Percentiles rank a stretch among this genome's conserved stretches.
Conservation (phyloP, 306 rosid genomes). For the Quercus mongolica region DNA sequence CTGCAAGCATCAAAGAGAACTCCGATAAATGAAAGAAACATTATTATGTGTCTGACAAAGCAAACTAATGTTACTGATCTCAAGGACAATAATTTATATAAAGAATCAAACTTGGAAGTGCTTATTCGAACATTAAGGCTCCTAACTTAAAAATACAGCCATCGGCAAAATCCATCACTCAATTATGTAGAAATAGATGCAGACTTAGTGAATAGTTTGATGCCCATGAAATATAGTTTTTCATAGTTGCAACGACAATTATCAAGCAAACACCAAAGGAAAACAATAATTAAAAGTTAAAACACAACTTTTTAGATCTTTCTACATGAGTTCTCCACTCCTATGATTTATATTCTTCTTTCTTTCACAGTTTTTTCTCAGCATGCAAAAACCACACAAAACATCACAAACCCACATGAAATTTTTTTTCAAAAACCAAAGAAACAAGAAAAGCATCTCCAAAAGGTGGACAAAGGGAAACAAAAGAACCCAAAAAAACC, state of each 20-base stretch:
- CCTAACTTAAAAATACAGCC: background rate
- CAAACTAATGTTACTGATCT: background rate
- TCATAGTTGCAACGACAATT: background rate
- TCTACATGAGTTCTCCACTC: too few species aligned
- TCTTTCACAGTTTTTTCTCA: background rate
- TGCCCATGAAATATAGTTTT: background rate
- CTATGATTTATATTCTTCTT: background rate
- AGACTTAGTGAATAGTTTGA: background rate
- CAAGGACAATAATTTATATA: background rate
- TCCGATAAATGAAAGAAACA: background rate
- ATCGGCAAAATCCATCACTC: background rate
- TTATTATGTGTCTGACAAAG: background rate
- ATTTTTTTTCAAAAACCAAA: background rate
- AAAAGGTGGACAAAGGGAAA: background rate
- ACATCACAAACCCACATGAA: background rate
- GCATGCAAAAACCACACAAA: background rate
- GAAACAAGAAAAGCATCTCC: background rate
- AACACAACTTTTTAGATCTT: background rate
- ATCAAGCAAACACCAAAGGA: background rate
- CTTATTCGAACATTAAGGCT: background rate
- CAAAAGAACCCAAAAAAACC: background rate
- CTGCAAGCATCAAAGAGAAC: conserved; percentile 32
- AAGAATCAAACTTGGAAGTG: background rate
- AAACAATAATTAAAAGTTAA: background rate
- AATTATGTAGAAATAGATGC: background rate